These are phyloP conservation scores for Ganoderma lingzhi DNA, from an alignment of 1,284 basidiomycete genomes.

Conservation along the genomic window DNA sequence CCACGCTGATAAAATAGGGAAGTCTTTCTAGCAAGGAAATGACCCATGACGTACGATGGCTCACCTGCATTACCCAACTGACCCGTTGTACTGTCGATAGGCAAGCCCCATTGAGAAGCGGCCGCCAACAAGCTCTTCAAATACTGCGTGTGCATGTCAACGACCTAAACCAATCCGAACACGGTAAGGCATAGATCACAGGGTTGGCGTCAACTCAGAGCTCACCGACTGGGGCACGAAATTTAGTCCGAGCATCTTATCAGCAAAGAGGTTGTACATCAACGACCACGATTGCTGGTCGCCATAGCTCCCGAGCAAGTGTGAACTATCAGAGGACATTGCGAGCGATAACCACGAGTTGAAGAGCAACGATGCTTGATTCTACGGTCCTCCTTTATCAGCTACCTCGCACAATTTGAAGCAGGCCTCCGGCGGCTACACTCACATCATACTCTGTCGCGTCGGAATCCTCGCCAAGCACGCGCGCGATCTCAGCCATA, in stretches of 20 bases:
- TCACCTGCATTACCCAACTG: conserved; percentile 22
- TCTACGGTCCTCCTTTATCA: conserved; percentile 16
- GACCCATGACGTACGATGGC: conserved; percentile 2
- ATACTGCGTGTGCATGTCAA: conserved; percentile 20
- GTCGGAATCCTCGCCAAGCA: conserved; percentile 55
- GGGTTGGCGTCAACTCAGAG: too few species aligned
- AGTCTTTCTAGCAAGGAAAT: neutral
- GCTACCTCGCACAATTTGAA: neutral
- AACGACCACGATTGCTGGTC: conserved; percentile 61
- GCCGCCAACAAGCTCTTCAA: conserved; percentile 7
- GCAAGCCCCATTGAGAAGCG: conserved; percentile 18
- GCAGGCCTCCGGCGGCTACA: neutral
- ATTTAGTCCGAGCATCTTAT: conserved; percentile 55
- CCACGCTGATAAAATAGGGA: conserved; percentile 33
- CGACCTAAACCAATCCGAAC: conserved; percentile 6
- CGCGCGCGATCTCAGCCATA: conserved; percentile 63
- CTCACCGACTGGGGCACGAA: conserved; percentile 35
- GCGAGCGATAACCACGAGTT: conserved; percentile 41
- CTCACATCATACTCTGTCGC: conserved; percentile 59
- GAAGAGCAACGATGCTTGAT: conserved; percentile 28
- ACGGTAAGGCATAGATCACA: neutral
- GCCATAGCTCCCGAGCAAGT: conserved; percentile 50
- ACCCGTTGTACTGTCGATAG: conserved; percentile 29
- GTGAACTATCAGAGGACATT: conserved; percentile 46
- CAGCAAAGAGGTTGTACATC: conserved; percentile 72